phyloP scores from a whole-genome alignment of 768 basidiomycete species.

The Suillus decipiens region DNA sequence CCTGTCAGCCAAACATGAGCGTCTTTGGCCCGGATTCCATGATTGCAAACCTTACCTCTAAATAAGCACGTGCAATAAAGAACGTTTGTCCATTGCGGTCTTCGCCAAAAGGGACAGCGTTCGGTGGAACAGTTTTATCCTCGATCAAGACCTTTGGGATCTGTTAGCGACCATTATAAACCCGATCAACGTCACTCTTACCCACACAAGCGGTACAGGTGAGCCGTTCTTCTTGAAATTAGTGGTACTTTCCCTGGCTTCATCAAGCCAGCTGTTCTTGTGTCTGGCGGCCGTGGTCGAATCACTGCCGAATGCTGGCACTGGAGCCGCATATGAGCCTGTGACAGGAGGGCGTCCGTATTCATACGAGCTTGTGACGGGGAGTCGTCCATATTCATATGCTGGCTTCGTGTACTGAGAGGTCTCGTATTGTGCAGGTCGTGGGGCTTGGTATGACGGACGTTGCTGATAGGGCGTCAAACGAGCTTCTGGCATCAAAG shows the following conservation, averaged over 20 bases:
- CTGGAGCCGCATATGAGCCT: background rate
- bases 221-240: slow-evolving; percentile 20
- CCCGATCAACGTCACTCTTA: slow-evolving; percentile 10
- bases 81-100: slow-evolving; percentile 25
- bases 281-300: background rate
- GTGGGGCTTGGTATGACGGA: background rate
- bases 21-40: background rate
- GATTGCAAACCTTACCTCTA: background rate
- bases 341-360: background rate
- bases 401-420: background rate
- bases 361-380: background rate
- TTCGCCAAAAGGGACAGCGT: slow-evolving; percentile 31
- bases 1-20: background rate
- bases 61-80: slow-evolving; percentile 28
- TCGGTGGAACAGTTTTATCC: slow-evolving; percentile 30
- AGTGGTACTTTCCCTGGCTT: slow-evolving; percentile 5
- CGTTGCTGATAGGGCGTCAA: background rate
- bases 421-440: background rate
- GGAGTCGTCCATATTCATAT: background rate
- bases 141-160: slow-evolving; percentile 23
- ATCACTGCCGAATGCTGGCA: background rate
- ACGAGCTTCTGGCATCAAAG: slow-evolving; percentile 2
- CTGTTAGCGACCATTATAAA: background rate
- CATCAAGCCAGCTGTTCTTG: slow-evolving; percentile 1
- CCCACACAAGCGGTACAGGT: slow-evolving; percentile 31